phyloP scores from a whole-genome alignment of 2,329 filamentous ascomycete species.

The Aspergillus hiratsukae region DNA sequence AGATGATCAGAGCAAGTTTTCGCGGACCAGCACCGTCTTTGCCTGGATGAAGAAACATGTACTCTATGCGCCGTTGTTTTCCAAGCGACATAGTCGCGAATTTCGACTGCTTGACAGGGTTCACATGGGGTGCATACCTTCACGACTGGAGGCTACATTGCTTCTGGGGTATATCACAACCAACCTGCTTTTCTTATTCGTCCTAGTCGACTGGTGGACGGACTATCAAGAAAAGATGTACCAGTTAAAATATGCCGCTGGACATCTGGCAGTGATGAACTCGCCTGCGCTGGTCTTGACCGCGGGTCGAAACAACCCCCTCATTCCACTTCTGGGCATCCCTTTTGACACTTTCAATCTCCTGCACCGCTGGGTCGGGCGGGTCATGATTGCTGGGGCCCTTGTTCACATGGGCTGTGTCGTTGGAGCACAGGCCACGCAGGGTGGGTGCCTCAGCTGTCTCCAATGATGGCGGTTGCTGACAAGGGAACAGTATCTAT shows the following conservation, averaged over 20 bases:
- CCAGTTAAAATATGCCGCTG: conserved; percentile 70
- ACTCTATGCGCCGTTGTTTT: conserved; percentile 60
- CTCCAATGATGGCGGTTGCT: neutral
- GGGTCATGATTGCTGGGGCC: conserved; percentile 63
- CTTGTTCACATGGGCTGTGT: conserved; percentile 58
- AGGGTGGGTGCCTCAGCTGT: conserved; percentile 14
- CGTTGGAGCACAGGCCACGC: conserved; percentile 17
- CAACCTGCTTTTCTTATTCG: conserved; percentile 67
- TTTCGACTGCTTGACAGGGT: conserved; percentile 60
- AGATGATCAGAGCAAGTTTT: conserved; percentile 20
- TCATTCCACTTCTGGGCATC: conserved; percentile 73
- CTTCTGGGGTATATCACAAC: conserved; percentile 60
- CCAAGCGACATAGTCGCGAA: conserved; percentile 68
- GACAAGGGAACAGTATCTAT: conserved; percentile 44
- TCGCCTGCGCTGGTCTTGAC: conserved; percentile 82
- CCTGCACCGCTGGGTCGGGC: conserved; percentile 74
- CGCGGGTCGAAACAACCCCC: conserved; percentile 83
- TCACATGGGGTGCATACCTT: conserved; percentile 69
- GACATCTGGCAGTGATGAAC: conserved; percentile 77
- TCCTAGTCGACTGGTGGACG: conserved; percentile 31
- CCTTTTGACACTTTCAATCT: conserved; percentile 95
- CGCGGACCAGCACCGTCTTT: conserved; percentile 10
- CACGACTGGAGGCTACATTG: conserved; percentile 67
- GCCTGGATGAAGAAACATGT: conserved; percentile 37
- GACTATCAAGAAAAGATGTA: conserved; percentile 27